phyloP scores from a whole-genome alignment of 2,329 filamentous ascomycete genomes.

The Talaromyces islandicus region DNA sequence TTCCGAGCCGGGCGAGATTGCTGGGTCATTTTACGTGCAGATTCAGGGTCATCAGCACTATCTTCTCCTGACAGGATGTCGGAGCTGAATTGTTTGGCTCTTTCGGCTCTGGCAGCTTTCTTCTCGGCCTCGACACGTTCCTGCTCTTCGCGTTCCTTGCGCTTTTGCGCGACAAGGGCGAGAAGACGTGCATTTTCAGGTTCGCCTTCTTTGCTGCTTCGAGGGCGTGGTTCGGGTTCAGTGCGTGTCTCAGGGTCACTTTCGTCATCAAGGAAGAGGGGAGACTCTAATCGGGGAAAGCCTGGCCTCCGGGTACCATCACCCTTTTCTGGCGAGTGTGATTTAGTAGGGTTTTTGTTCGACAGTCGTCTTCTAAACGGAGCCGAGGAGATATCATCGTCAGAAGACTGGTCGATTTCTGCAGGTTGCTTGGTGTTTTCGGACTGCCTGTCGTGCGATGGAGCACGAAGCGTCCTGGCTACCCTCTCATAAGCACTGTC shows the following conservation, averaged over 20 bases:
- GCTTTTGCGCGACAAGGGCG: slow-evolving; percentile 67
- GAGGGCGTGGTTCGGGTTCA: slow-evolving; percentile 19
- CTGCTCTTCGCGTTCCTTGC: slow-evolving; percentile 61
- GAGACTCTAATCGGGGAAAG: slow-evolving; percentile 27
- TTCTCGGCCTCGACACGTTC: slow-evolving; percentile 51
- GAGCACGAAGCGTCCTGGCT: slow-evolving; percentile 10
- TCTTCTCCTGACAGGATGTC: slow-evolving; percentile 46
- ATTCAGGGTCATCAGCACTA: slow-evolving; percentile 56
- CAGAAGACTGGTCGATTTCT: slow-evolving; percentile 34
- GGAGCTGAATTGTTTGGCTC: slow-evolving; percentile 28
- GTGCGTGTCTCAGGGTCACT: slow-evolving; percentile 14
- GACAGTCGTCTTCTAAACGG: slow-evolving; percentile 22
- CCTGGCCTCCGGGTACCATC: slow-evolving; percentile 24
- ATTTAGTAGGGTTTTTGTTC: slow-evolving; percentile 18
- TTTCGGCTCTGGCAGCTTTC: slow-evolving; percentile 28
- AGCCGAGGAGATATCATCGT: slow-evolving; percentile 26
- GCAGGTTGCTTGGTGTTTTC: slow-evolving; percentile 16
- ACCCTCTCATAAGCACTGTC: slow-evolving; percentile 38
- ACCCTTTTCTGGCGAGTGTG: slow-evolving; percentile 15
- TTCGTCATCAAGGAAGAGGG: slow-evolving; percentile 35
- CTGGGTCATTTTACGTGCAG: slow-evolving; percentile 63
- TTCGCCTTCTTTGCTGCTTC: slow-evolving; percentile 29
- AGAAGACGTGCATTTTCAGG: slow-evolving; percentile 53
- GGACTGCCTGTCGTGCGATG: slow-evolving; percentile 1
- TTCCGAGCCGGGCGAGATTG: slow-evolving; percentile 64